Evolutionary conservation across 2,329 filamentous ascomycete species (phyloP), one percentile per base, ranked within the genome.

Genomic region (Ophiostoma ulmi): DNA sequence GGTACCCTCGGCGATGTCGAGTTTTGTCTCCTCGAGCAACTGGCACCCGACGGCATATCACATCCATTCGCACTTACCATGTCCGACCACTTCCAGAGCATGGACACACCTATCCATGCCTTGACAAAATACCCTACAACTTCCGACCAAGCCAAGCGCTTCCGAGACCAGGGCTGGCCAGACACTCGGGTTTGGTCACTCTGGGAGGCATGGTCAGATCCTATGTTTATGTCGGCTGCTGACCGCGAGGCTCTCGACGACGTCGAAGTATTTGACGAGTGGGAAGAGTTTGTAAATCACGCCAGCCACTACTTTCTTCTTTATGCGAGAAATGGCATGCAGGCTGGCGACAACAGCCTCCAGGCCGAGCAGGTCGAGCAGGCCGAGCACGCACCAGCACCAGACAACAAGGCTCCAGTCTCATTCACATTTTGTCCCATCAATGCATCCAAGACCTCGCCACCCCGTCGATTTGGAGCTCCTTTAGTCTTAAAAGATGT

Each of bases 251-350:
- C 80, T 13, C 80, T 97, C 17, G 90, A 97, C 75, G 77, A 81
- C 0, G 79, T 93, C 20, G 94, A 97, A 76, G 88, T 90, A 0
- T 97, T 98, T 77, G 94, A 98, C 78, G 94, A 97, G 79, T 97
- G 93, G 93, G 94, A 98, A 79, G 94, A 97, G 76, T 93, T 97
- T 77, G 89, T 91, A 2, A 82, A 97, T 0, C 97, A 96, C 78
- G 88, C 87, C 1, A 88, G 89, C 44, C 94, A 97, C 79, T 97
- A 97, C 79, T 91, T 94, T 75, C 80, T 97, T 63, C 83, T 97
- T 10, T 83, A 88, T 68, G 92, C 92, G 11, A 41, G 39, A 14
- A 48, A 44, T 22, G 65, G 65, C 22, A 10, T 13, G 14, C 38
- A 41, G 4, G n/a, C 13, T 20, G n/a, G 22, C 8, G 10, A 13